Base-by-base conservation (phyloP, 23 red algal species). In the Rhodosorus marinus region DNA sequence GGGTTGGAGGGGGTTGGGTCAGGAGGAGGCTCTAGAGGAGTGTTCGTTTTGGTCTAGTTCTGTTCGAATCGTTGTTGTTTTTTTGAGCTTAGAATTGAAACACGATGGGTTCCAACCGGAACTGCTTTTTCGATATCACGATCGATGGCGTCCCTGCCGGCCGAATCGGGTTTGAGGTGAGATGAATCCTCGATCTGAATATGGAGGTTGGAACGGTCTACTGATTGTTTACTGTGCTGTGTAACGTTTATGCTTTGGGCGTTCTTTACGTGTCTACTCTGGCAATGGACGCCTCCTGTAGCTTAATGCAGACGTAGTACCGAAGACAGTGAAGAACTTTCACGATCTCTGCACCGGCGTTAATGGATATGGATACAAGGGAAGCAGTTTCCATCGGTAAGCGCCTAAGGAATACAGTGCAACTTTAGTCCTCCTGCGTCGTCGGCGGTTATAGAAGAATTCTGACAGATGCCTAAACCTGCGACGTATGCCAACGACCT, bases 291-390 rank as follows among this genome's bases (percentile, higher is more conserved):
- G n/a, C n/a, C n/a, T 64, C 5, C 72, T 84, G 79, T 60, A 84
- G 67, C 67, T 84, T 14, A 59, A 62, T 40, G 64, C 63, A 52
- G 79, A 84, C 40, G 58, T 74, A 8, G 67, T 74, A 46, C 90
- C 90, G 8, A 81, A 85, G 52, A 98, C 90, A 4, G 90, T 74
- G 31, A 80, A 98, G 75, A 98, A 98, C 76, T 98, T 98, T 52
- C 78, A 80, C 52, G 79, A 57, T 24, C 74, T 98, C 4, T 83
- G 77, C 48, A 98, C 90, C 22, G 90, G 90, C 19, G 79, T 81
- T 34, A 75, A 80, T 49, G 90, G 90, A 21, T 98, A 81, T 49
- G 90, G 90, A 8, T 98, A 59, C 72, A 64, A 66, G 54, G 79
- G 50, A 26, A 68, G 45, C 29, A 59, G 15, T 46, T 82, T 67